Percentiles rank a stretch among this genome's conserved stretches.
Conservation (phyloP, 1,284 basidiomycete species). For the Melampsora larici-populina region DNA sequence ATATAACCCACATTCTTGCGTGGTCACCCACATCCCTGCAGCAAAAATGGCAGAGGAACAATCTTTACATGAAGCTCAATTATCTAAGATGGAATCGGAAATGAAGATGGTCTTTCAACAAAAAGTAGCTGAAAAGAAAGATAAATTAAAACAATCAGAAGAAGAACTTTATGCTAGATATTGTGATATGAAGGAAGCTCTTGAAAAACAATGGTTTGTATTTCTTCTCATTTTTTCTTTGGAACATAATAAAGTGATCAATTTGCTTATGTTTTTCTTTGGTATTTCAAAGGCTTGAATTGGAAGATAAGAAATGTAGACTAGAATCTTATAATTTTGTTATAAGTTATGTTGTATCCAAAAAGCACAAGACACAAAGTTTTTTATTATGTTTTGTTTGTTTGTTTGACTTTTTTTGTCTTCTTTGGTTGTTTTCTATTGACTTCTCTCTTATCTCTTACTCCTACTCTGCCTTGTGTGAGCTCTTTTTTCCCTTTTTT, state of each 20-base stretch:
- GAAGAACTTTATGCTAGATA: slow-evolving; percentile 95
- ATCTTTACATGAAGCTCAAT: slow-evolving; percentile 67
- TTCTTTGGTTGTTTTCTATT: not conserved
- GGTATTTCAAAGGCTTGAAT: slow-evolving; percentile 26
- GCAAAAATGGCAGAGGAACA: slow-evolving; percentile 93
- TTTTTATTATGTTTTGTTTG: not conserved
- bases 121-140: slow-evolving; percentile 97
- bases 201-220: slow-evolving; percentile 42
- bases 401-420: not conserved
- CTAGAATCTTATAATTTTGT: slow-evolving; percentile 11
- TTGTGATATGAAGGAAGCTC: slow-evolving; percentile 95
- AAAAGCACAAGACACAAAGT: not conserved
- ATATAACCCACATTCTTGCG: not conserved
- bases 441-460: not conserved
- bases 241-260: not conserved
- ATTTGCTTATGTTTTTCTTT: not conserved
- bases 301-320: slow-evolving; percentile 42
- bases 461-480: not conserved
- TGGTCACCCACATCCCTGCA: slow-evolving; percentile 66
- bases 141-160: slow-evolving; percentile 94
- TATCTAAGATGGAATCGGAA: slow-evolving; percentile 98
- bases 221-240: not conserved
- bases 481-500: no score
- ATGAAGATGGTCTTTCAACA: slow-evolving; percentile 80
- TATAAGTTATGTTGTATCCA: not conserved